Base-by-base conservation (phyloP, 768 basidiomycete species). In the Leccinum sublutescens region DNA sequence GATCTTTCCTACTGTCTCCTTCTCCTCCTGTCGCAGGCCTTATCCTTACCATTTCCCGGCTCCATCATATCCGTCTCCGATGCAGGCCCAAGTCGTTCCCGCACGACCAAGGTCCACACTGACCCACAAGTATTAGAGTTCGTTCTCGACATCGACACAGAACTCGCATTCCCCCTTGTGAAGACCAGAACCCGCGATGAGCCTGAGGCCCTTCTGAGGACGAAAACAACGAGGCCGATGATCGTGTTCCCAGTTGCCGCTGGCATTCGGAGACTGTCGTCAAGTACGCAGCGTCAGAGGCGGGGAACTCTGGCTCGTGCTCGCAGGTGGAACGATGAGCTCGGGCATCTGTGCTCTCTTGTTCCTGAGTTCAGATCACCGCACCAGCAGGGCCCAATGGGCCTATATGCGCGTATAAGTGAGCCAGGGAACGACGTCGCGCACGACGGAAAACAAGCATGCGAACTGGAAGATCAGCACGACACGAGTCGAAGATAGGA, bases 341-440 rank as follows among this genome's bases (percentile, higher is more conserved):
- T 82, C 74, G 1, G 89, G 89, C 87, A 90, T 91, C 10, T 87
- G 87, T 4, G 73, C 71, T 62, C 82, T 80, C 10, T 73, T 75
- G 66, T 89, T 88, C 53, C 87, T 89, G 48, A 9, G 14, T 58
- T 58, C 6, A n/a, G 38, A 45, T 33, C 2, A 15, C 14, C 14
- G n/a, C n/a, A 40, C 25, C 25, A 17, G 25, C 17, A 9, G 25
- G 14, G 29, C 8, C 9, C 15, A 29, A 21, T 29, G 38, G 6
- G 27, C 25, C 2, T 7, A 17, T 25, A 25, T 25, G 23, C 23
- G 23, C 23, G 23, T 25, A 25, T 4, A 25, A 56, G 36, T 33
- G 50, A 38, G 14, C 9, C 14, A 1, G 17, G 5, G 17, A 15
- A 52, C 14, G 4, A 23, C 38, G 21, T 23, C n/a, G 12, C 25